Evolutionary conservation across 768 basidiomycete genomes (phyloP).

Genomic region (Tylopilus sp.): DNA sequence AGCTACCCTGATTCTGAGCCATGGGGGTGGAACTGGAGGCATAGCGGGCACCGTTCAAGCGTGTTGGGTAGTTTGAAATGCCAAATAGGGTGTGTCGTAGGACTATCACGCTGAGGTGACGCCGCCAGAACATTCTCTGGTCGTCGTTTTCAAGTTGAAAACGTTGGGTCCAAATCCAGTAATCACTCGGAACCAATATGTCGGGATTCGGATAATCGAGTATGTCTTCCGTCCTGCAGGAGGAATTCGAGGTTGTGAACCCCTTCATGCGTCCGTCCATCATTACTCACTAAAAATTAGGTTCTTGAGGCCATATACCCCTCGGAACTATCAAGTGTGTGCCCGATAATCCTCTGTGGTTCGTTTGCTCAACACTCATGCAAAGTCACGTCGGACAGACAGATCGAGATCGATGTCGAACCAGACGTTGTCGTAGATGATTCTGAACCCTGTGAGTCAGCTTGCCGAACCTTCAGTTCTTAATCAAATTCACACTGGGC

Average conservation of each 20-base stretch:
- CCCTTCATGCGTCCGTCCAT: slow-evolving; percentile 5
- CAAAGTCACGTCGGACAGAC: slow-evolving; percentile 81
- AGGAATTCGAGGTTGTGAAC: slow-evolving; percentile 81
- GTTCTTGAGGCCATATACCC: slow-evolving; percentile 97
- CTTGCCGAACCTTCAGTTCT: neutral
- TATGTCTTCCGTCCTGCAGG: slow-evolving; percentile 66
- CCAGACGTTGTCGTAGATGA: slow-evolving; percentile 75
- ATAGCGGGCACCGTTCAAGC: slow-evolving; percentile 8
- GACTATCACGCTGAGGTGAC: slow-evolving; percentile 2
- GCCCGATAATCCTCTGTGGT: slow-evolving; percentile 29
- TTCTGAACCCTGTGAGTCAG: slow-evolving; percentile 48
- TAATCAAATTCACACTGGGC: slow-evolving; percentile 8
- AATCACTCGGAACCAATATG: slow-evolving; percentile 18
- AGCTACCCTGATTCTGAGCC: neutral
- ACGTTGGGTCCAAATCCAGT: slow-evolving; percentile 13
- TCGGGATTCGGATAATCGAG: slow-evolving; percentile 26
- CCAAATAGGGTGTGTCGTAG: slow-evolving; percentile 9
- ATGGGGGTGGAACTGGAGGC: slow-evolving; percentile 6
- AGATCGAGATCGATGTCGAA: slow-evolving; percentile 82
- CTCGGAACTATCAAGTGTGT: slow-evolving; percentile 88
- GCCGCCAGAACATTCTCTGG: slow-evolving; percentile 19
- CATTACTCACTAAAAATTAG: slow-evolving; percentile 36
- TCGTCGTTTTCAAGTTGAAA: slow-evolving; percentile 5
- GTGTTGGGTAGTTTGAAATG: neutral
- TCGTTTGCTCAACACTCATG: slow-evolving; percentile 45